These are phyloP conservation scores for Combretum micranthum DNA, from an alignment of 345 rosid species.

Conservation along the genomic window DNA sequence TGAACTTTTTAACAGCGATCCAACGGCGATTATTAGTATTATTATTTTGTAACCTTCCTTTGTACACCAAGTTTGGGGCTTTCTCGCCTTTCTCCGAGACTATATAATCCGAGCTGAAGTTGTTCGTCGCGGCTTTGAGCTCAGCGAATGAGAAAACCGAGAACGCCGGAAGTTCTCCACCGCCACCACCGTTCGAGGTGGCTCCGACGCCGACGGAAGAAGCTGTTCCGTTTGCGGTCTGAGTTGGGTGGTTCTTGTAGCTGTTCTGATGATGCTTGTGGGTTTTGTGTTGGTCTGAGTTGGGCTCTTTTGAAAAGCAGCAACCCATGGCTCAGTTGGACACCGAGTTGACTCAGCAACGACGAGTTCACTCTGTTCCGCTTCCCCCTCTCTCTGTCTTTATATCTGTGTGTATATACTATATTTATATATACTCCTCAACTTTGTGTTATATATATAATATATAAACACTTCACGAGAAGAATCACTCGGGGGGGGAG, in stretches of 20 bases:
- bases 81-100: conserved; percentile 73
- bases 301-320: conserved; percentile 31
- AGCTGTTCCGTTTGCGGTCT: conserved; percentile 25
- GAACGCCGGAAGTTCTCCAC: conserved; percentile 20
- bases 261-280: conserved; percentile 9
- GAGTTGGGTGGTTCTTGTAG: conserved; percentile 12
- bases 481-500: too few species aligned
- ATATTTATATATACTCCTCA: too few species aligned
- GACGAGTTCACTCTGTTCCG: conserved; percentile 19
- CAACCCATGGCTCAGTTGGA: conserved; percentile 47
- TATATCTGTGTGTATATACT: too few species aligned
- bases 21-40: conserved; percentile 25
- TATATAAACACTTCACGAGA: too few species aligned
- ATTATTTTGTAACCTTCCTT: conserved; percentile 44
- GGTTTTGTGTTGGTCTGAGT: conserved; percentile 13
- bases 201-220: conserved; percentile 14
- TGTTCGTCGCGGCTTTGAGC: conserved; percentile 73
- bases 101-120: conserved; percentile 64
- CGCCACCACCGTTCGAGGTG: too few species aligned
- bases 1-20: conserved; percentile 77
- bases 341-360: neutral
- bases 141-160: conserved; percentile 67
- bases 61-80: conserved; percentile 75
- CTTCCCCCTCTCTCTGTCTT: too few species aligned
- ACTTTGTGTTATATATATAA: too few species aligned